Base-by-base conservation (phyloP, 1,284 basidiomycete genomes). In the Ustanciosporium gigantosporum region DNA sequence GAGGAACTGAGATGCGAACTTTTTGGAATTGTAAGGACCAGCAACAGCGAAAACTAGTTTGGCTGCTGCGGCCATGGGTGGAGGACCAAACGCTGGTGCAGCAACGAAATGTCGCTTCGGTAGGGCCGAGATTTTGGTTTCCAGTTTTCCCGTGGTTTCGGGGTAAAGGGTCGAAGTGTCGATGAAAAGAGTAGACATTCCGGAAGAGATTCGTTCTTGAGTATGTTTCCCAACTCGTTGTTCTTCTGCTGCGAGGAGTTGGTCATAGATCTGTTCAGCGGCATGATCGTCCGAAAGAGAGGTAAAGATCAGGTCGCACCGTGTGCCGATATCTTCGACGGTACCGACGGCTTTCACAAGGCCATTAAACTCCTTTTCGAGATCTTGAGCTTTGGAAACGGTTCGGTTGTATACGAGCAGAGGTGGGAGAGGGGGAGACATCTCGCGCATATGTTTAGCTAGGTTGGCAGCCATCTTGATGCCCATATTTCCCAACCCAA, bases 21-120 rank as follows among this genome's bases (percentile, higher is more conserved):
- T 89, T 82, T 91, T 92, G 36, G 86, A 86, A 49, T 85, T 84
- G 76, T 90, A 88, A 74, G 91, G 87, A 7, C 91, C 91, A 3
- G 87, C 86, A 81, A 92, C 87, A 39, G 87, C 83, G 44, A 91
- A 82, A 34, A 93, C 75, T 15, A 94, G 83, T 47, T 86, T 82
- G 2, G 85, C 87, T 13, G 81, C 82, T 23, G 86, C 84, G 0
- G 91, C 91, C 66, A 73, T 66, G 17, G 83, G 70, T 19, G 70
- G 70, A 5, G 68, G 70, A 9, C 70, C 91, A 59, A 93, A 90
- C 8, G 91, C 87, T 4, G 90, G 91, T 27, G 85, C 85, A 24
- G 87, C 85, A 52, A 94, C 83, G 71, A 91, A 85, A 67, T 83
- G 83, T 36, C 84, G 82, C 68, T 86, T 83, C 2, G 83, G 83